Conservation (phyloP, 1,139 yeast genomes). For the Yamadazyma diospyri region DNA sequence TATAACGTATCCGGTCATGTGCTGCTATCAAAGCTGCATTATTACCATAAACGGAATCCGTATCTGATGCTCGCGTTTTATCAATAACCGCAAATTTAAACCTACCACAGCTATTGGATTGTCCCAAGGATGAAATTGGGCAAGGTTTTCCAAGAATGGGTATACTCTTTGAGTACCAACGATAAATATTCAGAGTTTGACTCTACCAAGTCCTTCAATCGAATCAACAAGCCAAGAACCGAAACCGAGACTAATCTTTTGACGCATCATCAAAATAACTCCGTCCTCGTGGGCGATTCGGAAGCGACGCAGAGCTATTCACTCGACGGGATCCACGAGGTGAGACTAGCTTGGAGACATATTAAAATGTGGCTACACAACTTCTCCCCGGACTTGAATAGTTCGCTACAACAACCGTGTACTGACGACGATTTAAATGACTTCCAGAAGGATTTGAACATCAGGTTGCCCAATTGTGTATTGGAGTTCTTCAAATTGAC, state of each 20-base stretch:
- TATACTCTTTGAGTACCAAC: slow-evolving; percentile 62
- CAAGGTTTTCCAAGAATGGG: slow-evolving; percentile 45
- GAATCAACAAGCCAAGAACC: slow-evolving; percentile 36
- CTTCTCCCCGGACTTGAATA: slow-evolving; percentile 53
- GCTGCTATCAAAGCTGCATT: too few relatives aligned
- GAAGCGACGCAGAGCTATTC: slow-evolving; percentile 7
- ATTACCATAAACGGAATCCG: too few relatives aligned
- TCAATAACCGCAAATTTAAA: too few relatives aligned
- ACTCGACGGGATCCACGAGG: slow-evolving; percentile 58
- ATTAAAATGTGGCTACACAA: slow-evolving; percentile 58
- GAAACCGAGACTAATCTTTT: slow-evolving; percentile 33
- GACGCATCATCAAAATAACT: slow-evolving; percentile 28
- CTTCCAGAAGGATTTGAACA: slow-evolving; percentile 61
- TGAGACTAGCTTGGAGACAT: slow-evolving; percentile 66
- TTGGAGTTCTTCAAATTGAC: slow-evolving; percentile 58
- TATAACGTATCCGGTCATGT: too few relatives aligned
- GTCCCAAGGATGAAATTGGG: slow-evolving; percentile 36
- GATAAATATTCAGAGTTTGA: slow-evolving; percentile 70
- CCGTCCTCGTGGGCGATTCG: slow-evolving; percentile 16
- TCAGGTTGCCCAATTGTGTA: slow-evolving; percentile 58
- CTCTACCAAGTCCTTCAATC: slow-evolving; percentile 46
- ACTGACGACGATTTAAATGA: slow-evolving; percentile 58
- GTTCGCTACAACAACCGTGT: slow-evolving; percentile 60
- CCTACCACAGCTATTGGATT: too few relatives aligned
- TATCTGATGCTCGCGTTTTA: too few relatives aligned